Evolutionary conservation across 805 yeast species (phyloP).

Genomic region (Candida quercuum): DNA sequence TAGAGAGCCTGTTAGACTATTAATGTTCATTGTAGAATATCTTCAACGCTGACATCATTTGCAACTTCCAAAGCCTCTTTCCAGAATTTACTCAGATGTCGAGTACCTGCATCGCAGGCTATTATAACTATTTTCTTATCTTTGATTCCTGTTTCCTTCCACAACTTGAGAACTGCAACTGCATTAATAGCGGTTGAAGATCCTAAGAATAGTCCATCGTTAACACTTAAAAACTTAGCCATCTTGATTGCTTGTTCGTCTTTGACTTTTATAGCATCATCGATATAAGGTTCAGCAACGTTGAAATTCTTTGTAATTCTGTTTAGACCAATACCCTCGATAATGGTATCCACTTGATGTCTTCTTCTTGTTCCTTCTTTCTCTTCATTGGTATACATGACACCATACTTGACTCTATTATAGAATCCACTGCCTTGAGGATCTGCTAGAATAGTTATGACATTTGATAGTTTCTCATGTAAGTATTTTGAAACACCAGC

Average conservation of each 20-base stretch:
- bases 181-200: constrained; percentile 92
- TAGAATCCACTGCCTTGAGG: constrained; percentile 94
- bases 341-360: constrained; percentile 92
- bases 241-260: constrained; percentile 80
- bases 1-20: too few species aligned
- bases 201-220: constrained; percentile 90
- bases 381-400: constrained; percentile 87
- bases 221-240: constrained; percentile 77
- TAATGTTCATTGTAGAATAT: constrained; percentile 19
- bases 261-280: constrained; percentile 72
- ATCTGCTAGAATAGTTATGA: constrained; percentile 69
- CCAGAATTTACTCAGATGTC: constrained; percentile 94
- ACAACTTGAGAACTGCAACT: constrained; percentile 74
- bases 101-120: constrained; percentile 87
- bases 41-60: constrained; percentile 28
- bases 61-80: constrained; percentile 46
- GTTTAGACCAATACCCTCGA: constrained; percentile 92
- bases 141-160: constrained; percentile 36
- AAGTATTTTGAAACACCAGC: constrained; percentile 83
- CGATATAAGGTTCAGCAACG: constrained; percentile 64
- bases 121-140: constrained; percentile 74
- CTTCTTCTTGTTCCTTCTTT: constrained; percentile 90
- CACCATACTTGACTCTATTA: constrained; percentile 82
- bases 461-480: constrained; percentile 38
- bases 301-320: constrained; percentile 78